These are phyloP conservation scores for Malus hybrid DNA, from an alignment of 331 rosid genomes.

Conservation along the genomic window DNA sequence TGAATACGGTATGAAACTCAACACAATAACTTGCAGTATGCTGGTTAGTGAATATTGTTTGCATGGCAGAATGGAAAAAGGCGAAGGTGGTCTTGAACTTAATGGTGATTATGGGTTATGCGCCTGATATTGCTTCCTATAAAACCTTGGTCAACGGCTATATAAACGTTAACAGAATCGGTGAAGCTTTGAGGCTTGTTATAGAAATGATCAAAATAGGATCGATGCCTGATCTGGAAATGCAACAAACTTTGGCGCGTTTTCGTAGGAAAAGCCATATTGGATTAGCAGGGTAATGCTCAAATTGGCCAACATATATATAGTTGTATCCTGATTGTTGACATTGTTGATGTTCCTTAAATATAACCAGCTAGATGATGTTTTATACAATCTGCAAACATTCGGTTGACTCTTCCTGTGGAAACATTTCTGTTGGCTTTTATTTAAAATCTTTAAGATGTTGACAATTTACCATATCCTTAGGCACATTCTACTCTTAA, in stretches of 20 bases:
- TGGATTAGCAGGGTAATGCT: neutral
- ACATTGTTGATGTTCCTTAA: no score
- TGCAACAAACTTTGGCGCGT: neutral
- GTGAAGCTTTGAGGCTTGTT: neutral
- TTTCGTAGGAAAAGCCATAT: neutral
- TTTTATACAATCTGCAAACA: no score
- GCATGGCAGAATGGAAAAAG: neutral
- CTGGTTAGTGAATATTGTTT: conserved; percentile 4
- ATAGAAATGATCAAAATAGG: neutral
- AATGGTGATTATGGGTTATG: neutral
- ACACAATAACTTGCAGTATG: neutral
- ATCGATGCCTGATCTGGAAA: neutral
- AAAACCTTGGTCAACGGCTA: neutral
- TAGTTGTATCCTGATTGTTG: no score
- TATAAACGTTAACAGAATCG: neutral
- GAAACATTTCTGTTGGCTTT: no score
- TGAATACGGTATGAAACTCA: neutral
- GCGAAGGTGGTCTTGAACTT: neutral
- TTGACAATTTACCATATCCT: no score
- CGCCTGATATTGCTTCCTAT: neutral
- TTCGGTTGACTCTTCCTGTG: no score
- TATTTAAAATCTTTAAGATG: no score
- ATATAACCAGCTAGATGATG: no score
- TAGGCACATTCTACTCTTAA: no score
- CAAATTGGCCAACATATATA: no score